These are phyloP conservation scores for Sphenostylis stenocarpa DNA, from an alignment of 306 rosid species.

Conservation along the genomic window DNA sequence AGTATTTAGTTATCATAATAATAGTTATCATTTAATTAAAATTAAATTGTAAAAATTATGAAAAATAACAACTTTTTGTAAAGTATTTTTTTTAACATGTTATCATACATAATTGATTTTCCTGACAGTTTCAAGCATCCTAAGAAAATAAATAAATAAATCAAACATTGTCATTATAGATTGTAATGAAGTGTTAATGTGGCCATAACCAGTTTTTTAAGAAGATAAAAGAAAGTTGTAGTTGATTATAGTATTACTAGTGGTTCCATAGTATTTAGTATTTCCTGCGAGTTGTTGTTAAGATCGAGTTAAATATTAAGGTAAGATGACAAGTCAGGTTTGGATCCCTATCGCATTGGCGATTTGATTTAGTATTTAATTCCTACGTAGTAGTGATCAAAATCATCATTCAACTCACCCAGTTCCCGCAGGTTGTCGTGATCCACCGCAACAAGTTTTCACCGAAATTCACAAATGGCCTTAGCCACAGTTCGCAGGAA, in stretches of 20 bases:
- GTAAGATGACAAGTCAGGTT: neutral
- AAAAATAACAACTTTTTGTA: too few relatives aligned
- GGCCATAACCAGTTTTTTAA: too few relatives aligned
- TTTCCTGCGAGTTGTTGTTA: neutral
- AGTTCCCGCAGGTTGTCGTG: neutral
- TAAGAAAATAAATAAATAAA: too few relatives aligned
- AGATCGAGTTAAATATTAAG: neutral
- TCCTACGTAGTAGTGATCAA: neutral
- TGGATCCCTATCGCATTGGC: neutral
- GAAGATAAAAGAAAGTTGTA: too few relatives aligned
- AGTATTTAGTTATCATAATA: too few relatives aligned
- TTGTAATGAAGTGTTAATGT: too few relatives aligned
- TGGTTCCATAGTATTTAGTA: neutral
- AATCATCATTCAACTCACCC: neutral
- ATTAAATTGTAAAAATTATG: too few relatives aligned
- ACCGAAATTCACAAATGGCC: conserved; percentile 29
- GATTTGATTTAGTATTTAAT: neutral
- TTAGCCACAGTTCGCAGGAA: conserved; percentile 33
- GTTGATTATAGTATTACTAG: neutral
- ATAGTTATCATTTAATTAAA: too few relatives aligned
- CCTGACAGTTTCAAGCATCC: too few relatives aligned
- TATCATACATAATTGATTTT: too few relatives aligned
- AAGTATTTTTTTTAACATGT: too few relatives aligned
- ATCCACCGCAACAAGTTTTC: neutral
- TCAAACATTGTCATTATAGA: too few relatives aligned